Evolutionary conservation across 805 yeast species (phyloP).

Genomic region (Suhomyces faveliae): DNA sequence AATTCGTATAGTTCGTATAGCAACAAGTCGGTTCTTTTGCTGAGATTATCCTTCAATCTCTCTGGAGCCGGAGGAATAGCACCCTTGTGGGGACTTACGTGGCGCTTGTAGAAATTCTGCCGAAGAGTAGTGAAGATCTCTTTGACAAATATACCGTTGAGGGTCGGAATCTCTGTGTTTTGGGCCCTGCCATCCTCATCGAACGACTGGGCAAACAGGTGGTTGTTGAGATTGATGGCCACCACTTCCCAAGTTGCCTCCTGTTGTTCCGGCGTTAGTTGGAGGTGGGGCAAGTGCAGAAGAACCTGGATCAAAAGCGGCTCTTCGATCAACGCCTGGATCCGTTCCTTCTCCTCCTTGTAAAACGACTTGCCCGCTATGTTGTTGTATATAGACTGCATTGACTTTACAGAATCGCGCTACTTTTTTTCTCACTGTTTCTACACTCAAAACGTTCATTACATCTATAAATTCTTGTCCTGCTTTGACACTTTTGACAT

Average conservation of each 20-base stretch:
- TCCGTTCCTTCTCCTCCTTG: constrained; percentile 23
- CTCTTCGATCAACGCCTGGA: constrained; percentile 21
- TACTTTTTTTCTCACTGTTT: background rate
- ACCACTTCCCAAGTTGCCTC: constrained; percentile 35
- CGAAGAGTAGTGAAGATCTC: constrained; percentile 19
- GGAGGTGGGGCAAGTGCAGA: constrained; percentile 32
- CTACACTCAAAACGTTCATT: background rate
- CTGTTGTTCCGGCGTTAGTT: constrained; percentile 19
- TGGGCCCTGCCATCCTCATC: constrained; percentile 11
- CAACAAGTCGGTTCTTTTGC: constrained; percentile 11
- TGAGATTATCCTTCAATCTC: background rate
- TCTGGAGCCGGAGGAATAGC: background rate
- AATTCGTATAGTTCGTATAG: constrained; percentile 23
- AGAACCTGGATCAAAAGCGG: constrained; percentile 30
- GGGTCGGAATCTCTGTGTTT: constrained; percentile 18
- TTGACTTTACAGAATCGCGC: background rate
- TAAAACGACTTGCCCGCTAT: constrained; percentile 21
- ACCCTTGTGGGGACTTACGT: background rate
- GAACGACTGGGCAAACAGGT: constrained; percentile 16
- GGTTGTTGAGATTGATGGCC: constrained; percentile 31
- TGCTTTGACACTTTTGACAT: constrained; percentile 28
- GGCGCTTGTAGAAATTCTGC: constrained; percentile 12
- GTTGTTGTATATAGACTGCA: background rate
- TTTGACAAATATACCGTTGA: constrained; percentile 25
- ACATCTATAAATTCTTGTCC: constrained; percentile 31